Base-by-base conservation (phyloP, 2,329 filamentous ascomycete genomes). In the Thermothelomyces thermophilus region DNA sequence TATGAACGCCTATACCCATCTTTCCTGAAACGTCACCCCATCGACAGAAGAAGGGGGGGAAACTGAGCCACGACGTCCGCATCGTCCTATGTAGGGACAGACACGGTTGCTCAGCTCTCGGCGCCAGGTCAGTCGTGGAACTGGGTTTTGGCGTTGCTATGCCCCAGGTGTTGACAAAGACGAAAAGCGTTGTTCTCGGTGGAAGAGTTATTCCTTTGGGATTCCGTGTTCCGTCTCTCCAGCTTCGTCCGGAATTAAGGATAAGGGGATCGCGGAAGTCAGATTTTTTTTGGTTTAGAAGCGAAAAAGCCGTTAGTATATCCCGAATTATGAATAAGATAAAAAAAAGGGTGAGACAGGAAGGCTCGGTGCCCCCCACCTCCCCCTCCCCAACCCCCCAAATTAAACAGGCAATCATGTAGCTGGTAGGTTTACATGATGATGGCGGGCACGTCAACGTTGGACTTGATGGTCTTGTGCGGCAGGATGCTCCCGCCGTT, bases 381-480 rank as follows among this genome's bases (percentile, higher is more conserved):
- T n/a, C n/a, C n/a, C n/a, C n/a, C n/a, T n/a, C n/a, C n/a, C n/a
- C n/a, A n/a, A n/a, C n/a, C n/a, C n/a, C n/a, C n/a, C n/a, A n/a
- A n/a, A n/a, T n/a, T n/a, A n/a, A n/a, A n/a, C 14, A 14, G 28
- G 22, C 35, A 48, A 16, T 35, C 10, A n/a, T 11, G 24, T 24
- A 8, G 20, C 33, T 20, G 40, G n/a, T n/a, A n/a, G 28, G 36
- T 53, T 74, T 75, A 84, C 80, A 84, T 84, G 65, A 84, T 84
- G 58, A 84, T 83, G 54, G 80, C 79, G 20, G 80, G 80, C 24
- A 80, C 80, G 70, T 98, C 93, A 63, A 98, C 88, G 70, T 98
- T 98, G 64, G 85, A 82, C 80, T 97, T 97, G 79, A 98, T 97
- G 69, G 86, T 93, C 85, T 98, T 98, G 76, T 98, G 91, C 6